Evolutionary conservation across 2,329 filamentous ascomycete species (phyloP).

Genomic region (Alternaria solani): DNA sequence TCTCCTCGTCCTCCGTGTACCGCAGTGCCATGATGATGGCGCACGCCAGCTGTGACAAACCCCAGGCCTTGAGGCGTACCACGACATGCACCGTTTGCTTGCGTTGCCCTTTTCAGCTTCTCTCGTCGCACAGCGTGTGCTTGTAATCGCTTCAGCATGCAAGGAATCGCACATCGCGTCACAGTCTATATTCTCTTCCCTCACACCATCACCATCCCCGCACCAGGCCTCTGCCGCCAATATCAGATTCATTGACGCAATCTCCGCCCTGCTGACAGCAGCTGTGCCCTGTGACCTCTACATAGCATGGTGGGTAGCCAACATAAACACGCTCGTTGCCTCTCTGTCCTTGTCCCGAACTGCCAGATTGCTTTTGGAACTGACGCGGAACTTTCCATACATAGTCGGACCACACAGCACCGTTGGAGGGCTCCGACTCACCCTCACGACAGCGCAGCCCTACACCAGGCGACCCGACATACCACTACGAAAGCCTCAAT

Average conservation of each 20-base stretch:
- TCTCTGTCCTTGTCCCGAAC: slow-evolving; percentile 13
- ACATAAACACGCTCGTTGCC: slow-evolving; percentile 24
- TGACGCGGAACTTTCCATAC: slow-evolving; percentile 30
- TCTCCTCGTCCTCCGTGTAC: slow-evolving; percentile 24
- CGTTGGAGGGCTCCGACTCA: slow-evolving; percentile 31
- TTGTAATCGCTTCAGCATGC: slow-evolving; percentile 48
- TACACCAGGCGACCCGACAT: slow-evolving; percentile 21
- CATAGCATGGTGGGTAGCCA: slow-evolving; percentile 52
- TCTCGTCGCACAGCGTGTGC: slow-evolving; percentile 44
- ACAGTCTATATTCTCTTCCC: slow-evolving; percentile 31
- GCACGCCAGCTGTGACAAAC: slow-evolving; percentile 7
- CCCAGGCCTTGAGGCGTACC: slow-evolving; percentile 14
- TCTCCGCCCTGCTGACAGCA: slow-evolving; percentile 36
- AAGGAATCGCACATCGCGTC: slow-evolving; percentile 44
- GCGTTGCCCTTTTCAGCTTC: slow-evolving; percentile 39
- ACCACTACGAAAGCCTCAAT: slow-evolving; percentile 25
- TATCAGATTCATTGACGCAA: slow-evolving; percentile 48
- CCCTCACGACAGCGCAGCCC: slow-evolving; percentile 32
- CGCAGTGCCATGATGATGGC: slow-evolving; percentile 35
- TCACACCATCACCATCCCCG: slow-evolving; percentile 28
- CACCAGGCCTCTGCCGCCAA: slow-evolving; percentile 33
- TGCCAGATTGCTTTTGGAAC: slow-evolving; percentile 24
- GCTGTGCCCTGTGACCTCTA: slow-evolving; percentile 33
- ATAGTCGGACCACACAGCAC: slow-evolving; percentile 43
- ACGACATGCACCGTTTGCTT: slow-evolving; percentile 31